These are phyloP conservation scores for Orychophragmus violaceus DNA, from an alignment of 345 rosid genomes.

Conservation along the genomic window DNA sequence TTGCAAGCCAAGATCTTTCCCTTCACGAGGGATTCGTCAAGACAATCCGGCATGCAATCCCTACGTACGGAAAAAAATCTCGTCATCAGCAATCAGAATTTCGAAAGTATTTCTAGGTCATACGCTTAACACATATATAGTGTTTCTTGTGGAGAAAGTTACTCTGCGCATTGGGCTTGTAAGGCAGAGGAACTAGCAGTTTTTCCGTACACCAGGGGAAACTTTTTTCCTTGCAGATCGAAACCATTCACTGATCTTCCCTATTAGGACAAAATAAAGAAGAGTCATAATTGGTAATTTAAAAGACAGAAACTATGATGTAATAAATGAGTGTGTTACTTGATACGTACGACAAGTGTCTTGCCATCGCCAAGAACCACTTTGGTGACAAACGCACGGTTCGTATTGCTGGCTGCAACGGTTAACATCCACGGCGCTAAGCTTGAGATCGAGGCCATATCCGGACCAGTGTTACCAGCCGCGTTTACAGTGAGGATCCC, in stretches of 20 bases:
- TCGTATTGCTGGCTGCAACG: conserved; percentile 45
- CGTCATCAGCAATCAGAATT: background rate
- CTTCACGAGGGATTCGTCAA: conserved; percentile 14
- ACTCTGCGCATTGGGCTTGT: background rate
- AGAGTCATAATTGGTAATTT: background rate
- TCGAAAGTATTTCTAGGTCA: background rate
- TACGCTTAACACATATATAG: background rate
- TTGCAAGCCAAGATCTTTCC: conserved; percentile 37
- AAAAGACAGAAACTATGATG: background rate
- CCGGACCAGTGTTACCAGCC: conserved; percentile 28
- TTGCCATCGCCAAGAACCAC: conserved; percentile 38
- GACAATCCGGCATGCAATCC: background rate
- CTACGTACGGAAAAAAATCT: conserved; percentile 13
- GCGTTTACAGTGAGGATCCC: conserved; percentile 39
- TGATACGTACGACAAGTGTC: conserved; percentile 32
- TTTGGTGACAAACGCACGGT: conserved; percentile 32
- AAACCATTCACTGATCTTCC: conserved; percentile 36
- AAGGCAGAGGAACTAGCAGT: background rate
- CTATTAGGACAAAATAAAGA: conserved; percentile 5
- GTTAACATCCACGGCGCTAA: conserved; percentile 46
- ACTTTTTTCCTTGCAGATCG: conserved; percentile 16
- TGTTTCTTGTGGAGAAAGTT: background rate
- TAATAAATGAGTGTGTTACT: background rate
- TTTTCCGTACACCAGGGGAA: conserved; percentile 26
- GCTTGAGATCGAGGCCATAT: rapidly evolving